Percentiles rank a stretch among this genome's conserved stretches.
These are phyloP conservation scores for Phyllosticta capitalensis DNA, from an alignment of 2,329 filamentous ascomycete genomes.

Conservation along the genomic window DNA sequence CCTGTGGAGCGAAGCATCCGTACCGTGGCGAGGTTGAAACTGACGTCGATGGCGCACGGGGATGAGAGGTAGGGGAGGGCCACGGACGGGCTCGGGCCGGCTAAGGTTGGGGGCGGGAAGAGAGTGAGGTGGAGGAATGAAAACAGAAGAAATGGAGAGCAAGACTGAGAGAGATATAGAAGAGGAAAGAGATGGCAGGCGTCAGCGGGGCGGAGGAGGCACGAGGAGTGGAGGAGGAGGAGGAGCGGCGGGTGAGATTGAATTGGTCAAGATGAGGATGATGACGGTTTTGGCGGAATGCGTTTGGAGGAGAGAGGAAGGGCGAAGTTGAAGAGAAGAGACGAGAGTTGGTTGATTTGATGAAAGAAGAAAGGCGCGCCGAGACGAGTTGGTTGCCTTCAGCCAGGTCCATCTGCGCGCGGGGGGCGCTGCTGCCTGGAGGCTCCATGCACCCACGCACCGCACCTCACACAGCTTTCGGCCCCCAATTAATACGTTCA, in stretches of 20 bases:
- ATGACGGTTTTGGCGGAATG: neutral
- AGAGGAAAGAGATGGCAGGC: no score
- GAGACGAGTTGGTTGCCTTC: no score
- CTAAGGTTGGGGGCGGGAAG: neutral
- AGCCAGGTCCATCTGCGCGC: no score
- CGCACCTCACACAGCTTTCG: no score
- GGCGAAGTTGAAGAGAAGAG: conserved; percentile 18
- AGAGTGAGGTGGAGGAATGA: neutral
- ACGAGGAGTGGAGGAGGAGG: conserved; percentile 1
- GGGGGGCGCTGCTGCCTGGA: no score
- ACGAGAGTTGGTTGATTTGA: neutral
- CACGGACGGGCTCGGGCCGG: neutral
- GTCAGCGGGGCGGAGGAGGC: no score
- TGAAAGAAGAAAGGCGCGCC: no score
- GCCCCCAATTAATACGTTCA: no score
- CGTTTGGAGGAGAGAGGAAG: conserved; percentile 14
- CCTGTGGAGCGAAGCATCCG: conserved; percentile 4
- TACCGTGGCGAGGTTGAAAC: neutral
- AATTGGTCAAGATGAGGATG: neutral
- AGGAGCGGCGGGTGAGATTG: neutral
- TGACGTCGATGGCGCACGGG: neutral
- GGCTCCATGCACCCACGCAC: no score
- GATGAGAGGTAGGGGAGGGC: no score
- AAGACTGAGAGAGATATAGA: neutral
- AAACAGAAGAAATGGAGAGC: neutral